These are phyloP conservation scores for Thymus mandschuricus DNA, from an alignment of 257 asterid genomes.

Conservation along the genomic window DNA sequence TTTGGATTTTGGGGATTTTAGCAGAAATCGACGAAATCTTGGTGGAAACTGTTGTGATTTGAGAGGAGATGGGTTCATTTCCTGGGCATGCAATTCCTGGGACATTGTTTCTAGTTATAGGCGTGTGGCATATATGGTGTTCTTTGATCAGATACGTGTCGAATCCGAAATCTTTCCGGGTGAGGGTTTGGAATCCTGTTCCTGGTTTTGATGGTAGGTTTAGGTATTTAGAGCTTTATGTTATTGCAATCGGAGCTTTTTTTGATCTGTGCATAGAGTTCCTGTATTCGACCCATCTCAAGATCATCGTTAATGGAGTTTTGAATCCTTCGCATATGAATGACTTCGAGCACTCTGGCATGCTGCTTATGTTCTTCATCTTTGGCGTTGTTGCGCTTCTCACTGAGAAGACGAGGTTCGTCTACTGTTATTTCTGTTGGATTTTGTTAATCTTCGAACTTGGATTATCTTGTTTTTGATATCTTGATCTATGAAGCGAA, in stretches of 20 bases:
- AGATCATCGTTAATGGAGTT: slow-evolving; percentile 72
- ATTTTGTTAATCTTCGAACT: slow-evolving; percentile 11
- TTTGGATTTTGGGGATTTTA: slow-evolving; percentile 9
- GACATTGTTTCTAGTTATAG: slow-evolving; percentile 78
- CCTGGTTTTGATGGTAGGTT: slow-evolving; percentile 73
- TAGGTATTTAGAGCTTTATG: slow-evolving; percentile 88
- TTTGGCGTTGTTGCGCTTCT: slow-evolving; percentile 72
- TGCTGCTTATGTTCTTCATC: slow-evolving; percentile 94
- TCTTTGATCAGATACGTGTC: slow-evolving; percentile 66
- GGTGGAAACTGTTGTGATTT: not conserved
- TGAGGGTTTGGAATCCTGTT: slow-evolving; percentile 91
- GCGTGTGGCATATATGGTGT: slow-evolving; percentile 94
- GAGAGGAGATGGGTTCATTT: slow-evolving; percentile 78
- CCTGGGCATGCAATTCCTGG: slow-evolving; percentile 95
- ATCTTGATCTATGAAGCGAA: not conserved
- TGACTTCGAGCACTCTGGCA: slow-evolving; percentile 95
- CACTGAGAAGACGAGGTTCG: slow-evolving; percentile 83
- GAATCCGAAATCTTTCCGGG: slow-evolving; percentile 70
- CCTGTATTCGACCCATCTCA: slow-evolving; percentile 83
- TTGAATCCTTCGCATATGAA: slow-evolving; percentile 92
- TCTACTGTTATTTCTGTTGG: slow-evolving; percentile 29
- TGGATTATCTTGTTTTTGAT: not conserved
- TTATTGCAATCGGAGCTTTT: slow-evolving; percentile 75
- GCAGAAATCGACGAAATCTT: slow-evolving; percentile 16
- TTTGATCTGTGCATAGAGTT: slow-evolving; percentile 92